These are phyloP conservation scores for Ganoderma leucocontextum DNA, from an alignment of 1,284 basidiomycete genomes.

Conservation along the genomic window DNA sequence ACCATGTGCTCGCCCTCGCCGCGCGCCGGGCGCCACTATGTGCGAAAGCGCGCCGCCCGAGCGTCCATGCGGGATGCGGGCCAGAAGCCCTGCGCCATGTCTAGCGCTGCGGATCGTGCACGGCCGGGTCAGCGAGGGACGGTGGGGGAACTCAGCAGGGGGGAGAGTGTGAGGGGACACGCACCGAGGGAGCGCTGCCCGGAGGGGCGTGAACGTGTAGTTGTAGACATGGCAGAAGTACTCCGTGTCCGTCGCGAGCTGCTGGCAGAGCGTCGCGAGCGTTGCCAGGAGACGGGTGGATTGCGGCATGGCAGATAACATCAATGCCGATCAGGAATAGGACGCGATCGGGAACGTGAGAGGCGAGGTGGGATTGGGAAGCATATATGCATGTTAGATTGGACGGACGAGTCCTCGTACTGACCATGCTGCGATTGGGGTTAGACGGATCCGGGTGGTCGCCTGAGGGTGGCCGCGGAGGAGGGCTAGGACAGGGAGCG, in stretches of 20 bases:
- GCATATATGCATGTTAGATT: constrained; percentile 2
- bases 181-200: constrained; percentile 79
- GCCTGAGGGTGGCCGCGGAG: not conserved
- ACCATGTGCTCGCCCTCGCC: constrained; percentile 53
- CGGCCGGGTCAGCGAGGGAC: not conserved
- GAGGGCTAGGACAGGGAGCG: too few relatives aligned
- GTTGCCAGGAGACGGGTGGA: constrained; percentile 35
- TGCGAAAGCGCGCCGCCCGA: constrained; percentile 72
- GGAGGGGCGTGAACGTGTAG: constrained; percentile 83
- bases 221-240: constrained; percentile 92
- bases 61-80: constrained; percentile 83
- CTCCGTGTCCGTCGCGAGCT: constrained; percentile 70
- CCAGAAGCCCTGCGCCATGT: constrained; percentile 89
- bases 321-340: constrained; percentile 16
- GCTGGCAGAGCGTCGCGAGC: constrained; percentile 65
- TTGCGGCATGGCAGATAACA: constrained; percentile 7
- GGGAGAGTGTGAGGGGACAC: constrained; percentile 28
- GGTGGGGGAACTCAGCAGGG: not conserved
- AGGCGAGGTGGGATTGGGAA: not conserved
- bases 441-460: not conserved
- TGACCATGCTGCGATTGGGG: not conserved
- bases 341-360: constrained; percentile 5
- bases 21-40: constrained; percentile 44
- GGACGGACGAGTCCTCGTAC: not conserved
- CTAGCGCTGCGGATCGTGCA: constrained; percentile 55